phyloP scores from a whole-genome alignment of 345 rosid species.

The Hirschfeldia incana region DNA sequence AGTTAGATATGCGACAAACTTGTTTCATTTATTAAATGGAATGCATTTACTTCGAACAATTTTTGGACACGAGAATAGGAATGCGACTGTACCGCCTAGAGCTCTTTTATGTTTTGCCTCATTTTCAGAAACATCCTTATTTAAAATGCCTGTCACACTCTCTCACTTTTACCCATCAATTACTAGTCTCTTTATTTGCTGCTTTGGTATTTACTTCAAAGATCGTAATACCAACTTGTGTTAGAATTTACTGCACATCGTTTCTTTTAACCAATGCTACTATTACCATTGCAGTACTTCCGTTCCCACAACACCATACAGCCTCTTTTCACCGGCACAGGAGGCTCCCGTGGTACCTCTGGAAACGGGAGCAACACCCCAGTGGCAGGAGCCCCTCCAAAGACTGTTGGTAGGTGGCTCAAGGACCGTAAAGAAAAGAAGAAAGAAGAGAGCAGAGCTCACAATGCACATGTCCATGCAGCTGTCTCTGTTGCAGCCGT shows the following conservation, averaged over 20 bases:
- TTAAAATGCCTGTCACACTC: background rate
- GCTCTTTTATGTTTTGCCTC: conserved; percentile 2
- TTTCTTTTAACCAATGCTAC: background rate
- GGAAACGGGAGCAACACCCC: conserved; percentile 62
- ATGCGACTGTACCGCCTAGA: conserved; percentile 13
- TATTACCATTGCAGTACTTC: conserved; percentile 55
- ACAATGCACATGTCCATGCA: conserved; percentile 89
- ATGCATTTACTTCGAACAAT: background rate
- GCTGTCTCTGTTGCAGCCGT: conserved; percentile 88
- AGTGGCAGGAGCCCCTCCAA: conserved; percentile 50
- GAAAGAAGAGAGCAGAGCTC: conserved; percentile 86
- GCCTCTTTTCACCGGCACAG: conserved; percentile 65
- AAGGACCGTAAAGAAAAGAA: conserved; percentile 94
- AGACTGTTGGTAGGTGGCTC: conserved; percentile 94
- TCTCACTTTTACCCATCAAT: background rate
- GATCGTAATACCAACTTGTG: background rate
- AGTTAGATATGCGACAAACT: background rate
- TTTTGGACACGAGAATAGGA: background rate
- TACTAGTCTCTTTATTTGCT: background rate
- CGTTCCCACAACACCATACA: conserved; percentile 82
- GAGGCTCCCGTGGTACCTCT: conserved; percentile 52
- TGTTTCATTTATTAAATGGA: conserved; percentile 17
- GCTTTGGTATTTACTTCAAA: background rate
- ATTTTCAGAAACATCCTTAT: background rate
- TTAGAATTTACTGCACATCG: background rate